Evolutionary conservation across 768 basidiomycete genomes (phyloP), one percentile per base, ranked within the genome.

Genomic region (Podaxis sp.): DNA sequence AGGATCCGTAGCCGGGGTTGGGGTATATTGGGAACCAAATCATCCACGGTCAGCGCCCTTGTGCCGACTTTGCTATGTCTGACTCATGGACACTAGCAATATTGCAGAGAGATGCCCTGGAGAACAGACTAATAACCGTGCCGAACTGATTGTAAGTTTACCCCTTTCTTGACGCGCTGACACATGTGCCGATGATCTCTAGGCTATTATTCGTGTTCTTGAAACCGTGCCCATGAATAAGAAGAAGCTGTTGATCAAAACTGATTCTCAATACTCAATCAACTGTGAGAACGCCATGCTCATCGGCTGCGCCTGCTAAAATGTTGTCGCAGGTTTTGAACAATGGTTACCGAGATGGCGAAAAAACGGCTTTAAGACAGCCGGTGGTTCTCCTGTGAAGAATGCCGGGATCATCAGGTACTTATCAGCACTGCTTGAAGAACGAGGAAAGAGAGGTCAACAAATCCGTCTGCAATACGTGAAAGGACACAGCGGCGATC

Each of bases 191-290:
- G 60, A 37, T 22, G 57, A 51, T 48, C 6, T 30, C 36, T 59
- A 96, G 95, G 93, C 95, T 11, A 92, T 97, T 63, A 78, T 90
- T 20, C 87, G 95, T 20, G 82, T 89, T 20, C 77, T 98, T 4
- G 93, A 97, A 73, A 86, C 84, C 0, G 82, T 87, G 1, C 89
- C 90, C 0, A 78, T 73, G 10, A 75, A 77, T 11, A 78, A 80
- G 51, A 80, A 73, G 30, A 79, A 85, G 0, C 75, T 98, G 1
- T 68, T 91, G 54, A 91, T 97, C 68, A 89, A 89, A 67, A 89
- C 92, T 0, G 96, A 98, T 73, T 97, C 95, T 0, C 75, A 84
- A 50, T 97, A 97, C 69, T 87, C 87, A 1, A 93, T 94, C 3
- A 75, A 85, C 54, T 95, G 95, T 95, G 64, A 59, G 76, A 71